phyloP scores from a whole-genome alignment of 352 stramenopile species.

The Saprolegnia diclina region DNA sequence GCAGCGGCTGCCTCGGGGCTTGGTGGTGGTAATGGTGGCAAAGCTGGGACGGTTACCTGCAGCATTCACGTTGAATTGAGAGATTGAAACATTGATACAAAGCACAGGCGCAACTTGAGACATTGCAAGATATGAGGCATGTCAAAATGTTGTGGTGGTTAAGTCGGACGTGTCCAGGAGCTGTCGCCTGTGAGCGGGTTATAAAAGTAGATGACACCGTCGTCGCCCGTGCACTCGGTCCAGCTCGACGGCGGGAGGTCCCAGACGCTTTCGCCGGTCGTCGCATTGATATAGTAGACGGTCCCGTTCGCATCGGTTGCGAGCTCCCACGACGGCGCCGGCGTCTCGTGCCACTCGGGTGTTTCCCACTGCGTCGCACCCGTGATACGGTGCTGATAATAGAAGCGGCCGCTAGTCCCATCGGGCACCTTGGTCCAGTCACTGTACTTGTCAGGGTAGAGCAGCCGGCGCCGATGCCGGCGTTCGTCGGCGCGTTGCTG shows the following conservation, averaged over 20 bases:
- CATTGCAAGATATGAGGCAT: not conserved
- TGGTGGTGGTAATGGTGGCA: too few relatives aligned
- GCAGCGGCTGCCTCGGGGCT: too few relatives aligned
- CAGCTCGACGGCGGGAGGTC: conserved; percentile 31
- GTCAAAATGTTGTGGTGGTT: not conserved
- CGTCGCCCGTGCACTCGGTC: conserved; percentile 54
- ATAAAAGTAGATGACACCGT: conserved; percentile 73
- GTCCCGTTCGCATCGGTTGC: conserved; percentile 56
- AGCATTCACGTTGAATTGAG: too few relatives aligned
- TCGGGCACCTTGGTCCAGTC: conserved; percentile 8
- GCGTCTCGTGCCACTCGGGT: conserved; percentile 29
- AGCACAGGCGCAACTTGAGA: too few relatives aligned
- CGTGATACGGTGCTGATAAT: conserved; percentile 66
- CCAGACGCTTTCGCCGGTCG: conserved; percentile 33
- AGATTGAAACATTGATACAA: too few relatives aligned
- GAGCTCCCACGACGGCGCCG: conserved; percentile 40
- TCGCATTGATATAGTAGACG: conserved; percentile 70
- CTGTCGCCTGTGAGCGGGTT: conserved; percentile 59
- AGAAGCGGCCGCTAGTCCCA: conserved; percentile 42
- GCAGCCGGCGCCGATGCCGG: not conserved
- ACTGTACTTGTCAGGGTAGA: conserved; percentile 15
- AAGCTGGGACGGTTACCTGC: too few relatives aligned
- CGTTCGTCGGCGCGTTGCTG: conserved; percentile 4
- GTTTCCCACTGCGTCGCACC: conserved; percentile 63
- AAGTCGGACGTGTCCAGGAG: conserved; percentile 38